Evolutionary conservation across 306 rosid genomes (phyloP), one percentile per base, ranked within the genome.

Genomic region (Hippophae tibetana): DNA sequence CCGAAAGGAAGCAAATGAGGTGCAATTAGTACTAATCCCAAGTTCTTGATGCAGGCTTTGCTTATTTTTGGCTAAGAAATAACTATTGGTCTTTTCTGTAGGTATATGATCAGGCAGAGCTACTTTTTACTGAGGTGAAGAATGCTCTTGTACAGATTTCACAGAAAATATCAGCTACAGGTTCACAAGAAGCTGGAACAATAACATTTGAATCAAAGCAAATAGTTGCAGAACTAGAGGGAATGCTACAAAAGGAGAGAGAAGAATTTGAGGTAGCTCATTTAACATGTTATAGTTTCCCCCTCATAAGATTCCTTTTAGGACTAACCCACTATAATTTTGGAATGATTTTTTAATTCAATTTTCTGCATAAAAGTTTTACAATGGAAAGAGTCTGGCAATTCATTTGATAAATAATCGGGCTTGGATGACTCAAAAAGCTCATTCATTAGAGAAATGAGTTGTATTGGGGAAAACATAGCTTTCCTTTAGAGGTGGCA

Each of bases 1-100:
- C 45, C 79, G 63, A 72, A 80, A 80, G 66, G 96, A 87, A 84
- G 93, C 63, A 2, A 54, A 76, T 9, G 89, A 87, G 96, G 96
- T 87, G 64, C 71, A 41, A n/a, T 48, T 42, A 61, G 71, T 55
- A 56, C 73, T 63, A 69, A 49, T 58, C 66, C 54, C 58, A 42
- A 13, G 72, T 75, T 54, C 47, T 45, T 18, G 38, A 31, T 31
- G 38, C 5, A 31, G 38, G 3, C 45, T 65, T 31, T 31, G 3
- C 38, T 31, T 65, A 48, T 58, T 45, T 46, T 56, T 44, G 58
- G 38, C 62, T 38, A 47, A 10, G 66, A 54, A 63, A 69, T 63
- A 67, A 12, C 74, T 55, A 48, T 65, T 71, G 61, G 42, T 76
- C 71, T 78, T 82, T 59, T 76, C 44, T 50, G 54, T 78, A 87